A percentile compares a stretch with the other conserved stretches of the same genome.
Conservation (phyloP, 2,329 filamentous ascomycete genomes). For the Colletotrichum costaricense region DNA sequence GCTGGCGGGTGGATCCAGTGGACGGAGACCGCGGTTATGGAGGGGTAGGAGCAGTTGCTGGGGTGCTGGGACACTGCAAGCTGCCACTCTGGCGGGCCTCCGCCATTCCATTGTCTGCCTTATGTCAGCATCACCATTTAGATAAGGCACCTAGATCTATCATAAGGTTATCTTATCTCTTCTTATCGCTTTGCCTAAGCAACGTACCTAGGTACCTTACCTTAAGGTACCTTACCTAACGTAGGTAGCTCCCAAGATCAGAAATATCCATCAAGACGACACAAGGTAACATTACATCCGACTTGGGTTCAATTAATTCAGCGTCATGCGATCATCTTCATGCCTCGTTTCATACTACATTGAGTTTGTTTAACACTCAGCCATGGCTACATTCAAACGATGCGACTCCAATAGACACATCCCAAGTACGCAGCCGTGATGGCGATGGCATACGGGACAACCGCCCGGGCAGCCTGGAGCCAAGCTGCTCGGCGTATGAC, state of each 20-base stretch:
- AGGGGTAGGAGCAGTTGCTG: background rate
- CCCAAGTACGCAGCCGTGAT: background rate
- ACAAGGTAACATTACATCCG: background rate
- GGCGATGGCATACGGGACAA: background rate
- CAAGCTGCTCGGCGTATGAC: slow-evolving; percentile 57
- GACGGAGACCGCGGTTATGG: background rate
- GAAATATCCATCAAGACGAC: background rate
- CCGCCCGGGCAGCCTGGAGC: slow-evolving; percentile 46
- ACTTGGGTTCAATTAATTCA: background rate
- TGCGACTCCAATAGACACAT: background rate
- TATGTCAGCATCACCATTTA: background rate
- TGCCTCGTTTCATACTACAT: background rate
- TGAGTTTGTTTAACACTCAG: background rate
- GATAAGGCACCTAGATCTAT: background rate
- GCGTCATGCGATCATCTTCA: background rate
- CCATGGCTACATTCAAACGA: background rate
- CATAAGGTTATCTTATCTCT: background rate
- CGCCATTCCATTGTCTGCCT: background rate
- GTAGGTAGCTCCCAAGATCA: background rate
- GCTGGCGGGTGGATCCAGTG: slow-evolving; percentile 19
- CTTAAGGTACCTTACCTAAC: too few relatives aligned
- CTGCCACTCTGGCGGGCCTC: slow-evolving; percentile 13
- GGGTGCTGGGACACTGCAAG: background rate
- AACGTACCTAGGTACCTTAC: too few relatives aligned
- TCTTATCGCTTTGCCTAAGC: too few relatives aligned